These are phyloP conservation scores for Celoporthe dispersa DNA, from an alignment of 2,329 filamentous ascomycete species.

Conservation along the genomic window DNA sequence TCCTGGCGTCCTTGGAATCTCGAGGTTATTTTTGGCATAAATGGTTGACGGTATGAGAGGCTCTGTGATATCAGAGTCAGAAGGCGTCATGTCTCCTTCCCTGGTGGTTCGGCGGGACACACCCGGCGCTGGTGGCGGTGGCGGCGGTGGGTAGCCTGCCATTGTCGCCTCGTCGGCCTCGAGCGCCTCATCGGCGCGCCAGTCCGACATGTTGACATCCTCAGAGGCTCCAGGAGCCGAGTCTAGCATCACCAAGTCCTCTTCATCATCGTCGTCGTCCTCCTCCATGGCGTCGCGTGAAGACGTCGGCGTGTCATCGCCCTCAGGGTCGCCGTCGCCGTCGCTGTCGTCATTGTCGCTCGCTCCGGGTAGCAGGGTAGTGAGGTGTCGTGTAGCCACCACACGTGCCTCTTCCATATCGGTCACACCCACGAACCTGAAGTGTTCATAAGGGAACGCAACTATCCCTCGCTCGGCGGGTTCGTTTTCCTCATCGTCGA, in stretches of 20 bases:
- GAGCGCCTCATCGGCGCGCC: constrained; percentile 66
- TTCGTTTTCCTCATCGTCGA: constrained; percentile 78
- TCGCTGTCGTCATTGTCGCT: constrained; percentile 48
- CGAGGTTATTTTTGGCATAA: constrained; percentile 67
- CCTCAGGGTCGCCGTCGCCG: constrained; percentile 51
- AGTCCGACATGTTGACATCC: constrained; percentile 54
- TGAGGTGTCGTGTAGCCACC: constrained; percentile 25
- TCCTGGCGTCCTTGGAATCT: constrained; percentile 83
- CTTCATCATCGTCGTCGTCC: constrained; percentile 50
- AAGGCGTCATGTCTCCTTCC: constrained; percentile 68
- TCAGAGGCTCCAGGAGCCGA: constrained; percentile 47
- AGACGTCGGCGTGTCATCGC: constrained; percentile 41
- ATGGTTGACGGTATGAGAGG: constrained; percentile 65
- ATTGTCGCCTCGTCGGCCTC: constrained; percentile 79
- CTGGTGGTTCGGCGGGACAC: constrained; percentile 50
- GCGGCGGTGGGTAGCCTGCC: constrained; percentile 72
- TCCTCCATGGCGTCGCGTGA: constrained; percentile 40
- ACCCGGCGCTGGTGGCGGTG: constrained; percentile 62
- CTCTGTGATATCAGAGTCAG: constrained; percentile 74
- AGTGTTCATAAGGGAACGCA: constrained; percentile 43
- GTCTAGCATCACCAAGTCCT: constrained; percentile 64
- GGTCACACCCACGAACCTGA: constrained; percentile 37
- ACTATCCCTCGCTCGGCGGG: constrained; percentile 42
- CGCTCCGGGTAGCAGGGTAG: constrained; percentile 35
- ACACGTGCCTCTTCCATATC: constrained; percentile 36